Percentiles rank a stretch among this genome's conserved stretches.
phyloP scores from a whole-genome alignment of 2,329 filamentous ascomycete genomes.

The Cordyceps militaris region DNA sequence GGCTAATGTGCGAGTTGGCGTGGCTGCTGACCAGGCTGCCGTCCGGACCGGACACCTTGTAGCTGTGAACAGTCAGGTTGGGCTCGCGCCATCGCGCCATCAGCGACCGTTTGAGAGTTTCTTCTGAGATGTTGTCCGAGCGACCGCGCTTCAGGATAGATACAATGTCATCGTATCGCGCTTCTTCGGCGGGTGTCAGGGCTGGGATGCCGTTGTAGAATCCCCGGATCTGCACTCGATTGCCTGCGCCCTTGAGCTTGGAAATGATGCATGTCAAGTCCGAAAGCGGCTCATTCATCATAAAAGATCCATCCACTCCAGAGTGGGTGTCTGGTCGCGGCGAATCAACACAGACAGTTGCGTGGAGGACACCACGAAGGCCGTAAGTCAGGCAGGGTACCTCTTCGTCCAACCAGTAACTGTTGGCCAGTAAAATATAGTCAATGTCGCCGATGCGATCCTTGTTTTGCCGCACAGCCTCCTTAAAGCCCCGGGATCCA shows the following conservation, averaged over 20 bases:
- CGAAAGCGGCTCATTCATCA: slow-evolving; percentile 85
- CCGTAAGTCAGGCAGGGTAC: slow-evolving; percentile 95
- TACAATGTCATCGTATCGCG: slow-evolving; percentile 78
- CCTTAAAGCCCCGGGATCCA: slow-evolving; percentile 82
- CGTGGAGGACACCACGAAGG: slow-evolving; percentile 86
- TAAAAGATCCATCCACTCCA: slow-evolving; percentile 88
- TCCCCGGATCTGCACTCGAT: slow-evolving; percentile 74
- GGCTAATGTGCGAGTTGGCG: slow-evolving; percentile 79
- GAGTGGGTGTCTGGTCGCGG: slow-evolving; percentile 85
- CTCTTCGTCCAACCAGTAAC: slow-evolving; percentile 96
- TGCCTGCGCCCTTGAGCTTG: slow-evolving; percentile 72
- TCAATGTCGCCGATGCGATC: slow-evolving; percentile 82
- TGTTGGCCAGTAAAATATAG: slow-evolving; percentile 92
- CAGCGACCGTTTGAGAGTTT: slow-evolving; percentile 71
- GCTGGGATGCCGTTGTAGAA: slow-evolving; percentile 83
- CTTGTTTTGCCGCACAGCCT: slow-evolving; percentile 74
- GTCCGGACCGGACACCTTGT: slow-evolving; percentile 87
- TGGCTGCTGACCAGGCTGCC: slow-evolving; percentile 86
- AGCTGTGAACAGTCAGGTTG: slow-evolving; percentile 86
- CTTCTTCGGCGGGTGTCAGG: slow-evolving; percentile 66
- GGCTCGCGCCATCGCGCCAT: slow-evolving; percentile 96
- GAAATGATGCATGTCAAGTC: slow-evolving; percentile 80
- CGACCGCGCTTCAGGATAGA: slow-evolving; percentile 67
- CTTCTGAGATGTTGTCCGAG: slow-evolving; percentile 50
- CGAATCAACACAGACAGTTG: slow-evolving; percentile 81